Percentiles rank a stretch among this genome's conserved stretches.
phyloP scores from a whole-genome alignment of 768 basidiomycete species.

The Termitomyces sp. region DNA sequence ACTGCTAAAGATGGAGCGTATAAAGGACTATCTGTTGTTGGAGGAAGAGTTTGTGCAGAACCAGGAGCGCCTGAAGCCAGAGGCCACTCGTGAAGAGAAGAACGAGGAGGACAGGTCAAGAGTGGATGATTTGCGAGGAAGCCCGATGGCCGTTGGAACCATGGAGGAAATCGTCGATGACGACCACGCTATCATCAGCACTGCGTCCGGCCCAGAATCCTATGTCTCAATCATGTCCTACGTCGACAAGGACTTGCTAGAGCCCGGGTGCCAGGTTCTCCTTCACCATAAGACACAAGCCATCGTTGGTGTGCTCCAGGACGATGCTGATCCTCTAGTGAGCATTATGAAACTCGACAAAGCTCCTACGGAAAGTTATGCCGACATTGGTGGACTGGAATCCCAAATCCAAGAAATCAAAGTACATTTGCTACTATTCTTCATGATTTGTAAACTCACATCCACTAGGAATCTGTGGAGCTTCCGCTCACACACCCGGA shows the following conservation, averaged over 20 bases:
- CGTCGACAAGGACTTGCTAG: constrained; percentile 96
- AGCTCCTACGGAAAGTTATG: constrained; percentile 97
- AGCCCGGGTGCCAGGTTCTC: constrained; percentile 93
- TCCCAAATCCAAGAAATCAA: constrained; percentile 99
- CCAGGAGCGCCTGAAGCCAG: constrained; percentile 87
- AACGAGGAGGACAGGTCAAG: constrained; percentile 91
- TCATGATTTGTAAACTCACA: not conserved
- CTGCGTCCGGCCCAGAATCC: constrained; percentile 91
- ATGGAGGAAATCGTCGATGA: constrained; percentile 98
- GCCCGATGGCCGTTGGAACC: constrained; percentile 97
- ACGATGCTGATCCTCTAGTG: constrained; percentile 94
- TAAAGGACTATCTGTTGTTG: constrained; percentile 94
- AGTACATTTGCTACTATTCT: constrained; percentile 34
- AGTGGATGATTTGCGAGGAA: constrained; percentile 92
- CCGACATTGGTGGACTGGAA: constrained; percentile 96
- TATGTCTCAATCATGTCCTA: constrained; percentile 98
- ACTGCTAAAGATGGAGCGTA: constrained; percentile 94
- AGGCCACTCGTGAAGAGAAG: constrained; percentile 87
- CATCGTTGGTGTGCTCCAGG: constrained; percentile 92
- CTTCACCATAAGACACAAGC: constrained; percentile 95
- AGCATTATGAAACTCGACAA: constrained; percentile 99
- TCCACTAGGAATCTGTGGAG: constrained; percentile 90
- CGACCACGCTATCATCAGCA: constrained; percentile 98
- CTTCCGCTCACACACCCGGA: constrained; percentile 97
- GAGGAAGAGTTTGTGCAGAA: constrained; percentile 95